These are phyloP conservation scores for Daucus carota DNA, from an alignment of 129 eudicot species.

Conservation along the genomic window DH1_v3.0 NC_030384.2:35648501-35649000, in stretches of 20 bases:
- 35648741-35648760: too few species aligned
- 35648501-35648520: neutral
- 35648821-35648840: neutral
- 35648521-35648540: neutral
- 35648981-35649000: conserved; percentile 57
- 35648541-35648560: neutral
- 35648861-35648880: too few species aligned
- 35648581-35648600: too few species aligned
- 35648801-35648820: neutral
- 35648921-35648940: neutral
- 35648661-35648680: too few species aligned
- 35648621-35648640: neutral
- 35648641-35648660: neutral
- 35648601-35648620: neutral
- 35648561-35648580: neutral
- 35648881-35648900: neutral
- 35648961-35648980: conserved; percentile 53
- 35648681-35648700: neutral
- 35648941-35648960: conserved; percentile 3
- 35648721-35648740: neutral
- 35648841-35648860: neutral
- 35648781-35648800: neutral
- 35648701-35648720: neutral
- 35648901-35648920: neutral
- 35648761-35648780: too few species aligned